These are phyloP conservation scores for Xylaria sp. DNA, from an alignment of 2,329 filamentous ascomycete genomes.

Conservation along the genomic window DNA sequence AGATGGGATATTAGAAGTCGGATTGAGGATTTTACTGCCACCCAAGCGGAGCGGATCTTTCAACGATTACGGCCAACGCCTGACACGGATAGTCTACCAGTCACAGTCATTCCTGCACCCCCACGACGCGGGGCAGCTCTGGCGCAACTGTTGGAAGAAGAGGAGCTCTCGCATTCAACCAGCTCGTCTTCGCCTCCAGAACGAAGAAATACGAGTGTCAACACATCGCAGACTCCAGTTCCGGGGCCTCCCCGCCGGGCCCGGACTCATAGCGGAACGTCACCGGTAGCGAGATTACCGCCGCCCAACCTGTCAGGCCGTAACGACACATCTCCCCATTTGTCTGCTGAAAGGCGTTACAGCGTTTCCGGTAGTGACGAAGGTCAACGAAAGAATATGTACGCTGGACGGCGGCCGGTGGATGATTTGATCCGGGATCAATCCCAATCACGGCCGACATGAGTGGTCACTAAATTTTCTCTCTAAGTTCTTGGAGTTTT, in stretches of 20 bases:
- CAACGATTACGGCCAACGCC: conserved; percentile 51
- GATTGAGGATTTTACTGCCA: conserved; percentile 56
- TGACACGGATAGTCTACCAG: conserved; percentile 51
- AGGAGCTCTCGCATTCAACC: conserved; percentile 30
- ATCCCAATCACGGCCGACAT: conserved; percentile 11
- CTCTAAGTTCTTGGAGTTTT: conserved; percentile 5
- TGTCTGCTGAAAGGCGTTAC: conserved; percentile 14
- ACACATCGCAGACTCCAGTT: conserved; percentile 9
- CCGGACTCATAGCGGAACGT: conserved; percentile 15
- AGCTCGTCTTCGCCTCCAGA: neutral
- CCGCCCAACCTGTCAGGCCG: conserved; percentile 17
- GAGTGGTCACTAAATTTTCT: neutral
- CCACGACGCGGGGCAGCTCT: conserved; percentile 52
- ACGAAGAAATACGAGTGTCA: conserved; percentile 10
- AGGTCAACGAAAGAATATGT: conserved; percentile 20
- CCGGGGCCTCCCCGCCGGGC: conserved; percentile 13
- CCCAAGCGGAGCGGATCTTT: conserved; percentile 54
- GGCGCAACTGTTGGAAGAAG: conserved; percentile 53
- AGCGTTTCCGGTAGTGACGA: conserved; percentile 9
- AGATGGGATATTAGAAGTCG: conserved; percentile 54
- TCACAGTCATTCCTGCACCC: conserved; percentile 58
- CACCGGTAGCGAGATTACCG: conserved; percentile 16
- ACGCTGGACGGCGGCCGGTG: conserved; percentile 22
- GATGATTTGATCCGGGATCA: conserved; percentile 24
- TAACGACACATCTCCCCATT: conserved; percentile 15